Evolutionary conservation across 768 basidiomycete species (phyloP).

Genomic region (Lentinus brumalis): DNA sequence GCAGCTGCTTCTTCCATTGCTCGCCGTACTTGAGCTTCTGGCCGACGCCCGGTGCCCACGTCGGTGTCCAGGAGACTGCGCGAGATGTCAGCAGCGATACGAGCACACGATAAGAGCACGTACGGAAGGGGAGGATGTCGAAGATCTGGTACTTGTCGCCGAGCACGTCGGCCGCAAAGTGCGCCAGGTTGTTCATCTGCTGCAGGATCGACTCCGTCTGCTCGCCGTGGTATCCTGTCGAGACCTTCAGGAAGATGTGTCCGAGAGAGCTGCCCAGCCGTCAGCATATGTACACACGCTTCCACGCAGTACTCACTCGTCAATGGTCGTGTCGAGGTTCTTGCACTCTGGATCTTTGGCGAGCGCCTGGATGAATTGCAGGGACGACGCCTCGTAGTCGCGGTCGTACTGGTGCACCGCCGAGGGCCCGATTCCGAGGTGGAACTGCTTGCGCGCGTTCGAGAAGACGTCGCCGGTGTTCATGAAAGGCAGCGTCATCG

Average conservation of each 20-base stretch:
- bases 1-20: slow-evolving; percentile 19
- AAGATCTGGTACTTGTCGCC: slow-evolving; percentile 19
- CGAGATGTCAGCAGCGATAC: no score
- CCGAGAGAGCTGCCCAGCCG: slow-evolving; percentile 11
- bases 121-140: slow-evolving; percentile 15
- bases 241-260: slow-evolving; percentile 15
- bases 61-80: slow-evolving; percentile 9
- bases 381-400: slow-evolving; percentile 15
- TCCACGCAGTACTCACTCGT: slow-evolving; percentile 1
- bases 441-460: slow-evolving; percentile 20
- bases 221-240: slow-evolving; percentile 18
- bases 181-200: slow-evolving; percentile 20
- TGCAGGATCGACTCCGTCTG: slow-evolving; percentile 9
- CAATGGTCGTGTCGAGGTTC: slow-evolving; percentile 6
- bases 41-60: slow-evolving; percentile 12
- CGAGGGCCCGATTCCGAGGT: slow-evolving; percentile 12
- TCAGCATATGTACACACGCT: no score
- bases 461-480: slow-evolving; percentile 19
- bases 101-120: background rate
- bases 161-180: slow-evolving; percentile 21
- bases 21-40: slow-evolving; percentile 13
- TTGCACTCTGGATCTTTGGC: slow-evolving; percentile 1
- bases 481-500: slow-evolving; percentile 23
- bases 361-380: slow-evolving; percentile 6
- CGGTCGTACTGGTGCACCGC: slow-evolving; percentile 8